Percentiles rank a stretch among this genome's conserved stretches.
Conservation (phyloP, 2,329 filamentous ascomycete genomes). For the Byssothecium circinans region DNA sequence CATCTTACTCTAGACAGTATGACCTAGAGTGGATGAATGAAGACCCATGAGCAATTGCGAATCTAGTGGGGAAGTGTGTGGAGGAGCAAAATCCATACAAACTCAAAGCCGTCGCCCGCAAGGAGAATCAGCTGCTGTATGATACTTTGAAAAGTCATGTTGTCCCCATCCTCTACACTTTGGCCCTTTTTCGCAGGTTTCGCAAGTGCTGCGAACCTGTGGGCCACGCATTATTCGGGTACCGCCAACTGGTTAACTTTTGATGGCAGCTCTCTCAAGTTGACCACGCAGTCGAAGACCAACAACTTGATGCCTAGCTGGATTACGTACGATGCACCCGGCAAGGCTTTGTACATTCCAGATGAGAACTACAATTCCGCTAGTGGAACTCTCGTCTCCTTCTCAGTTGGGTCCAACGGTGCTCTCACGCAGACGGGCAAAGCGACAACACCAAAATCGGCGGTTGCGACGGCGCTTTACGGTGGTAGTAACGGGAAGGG, state of each 20-base stretch:
- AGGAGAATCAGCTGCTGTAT: background rate
- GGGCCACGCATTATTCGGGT: conserved; percentile 35
- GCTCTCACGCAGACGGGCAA: conserved; percentile 25
- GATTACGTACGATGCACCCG: conserved; percentile 33
- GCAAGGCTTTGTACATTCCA: conserved; percentile 30
- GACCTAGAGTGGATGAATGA: conserved; percentile 1
- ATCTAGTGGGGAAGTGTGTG: conserved; percentile 2
- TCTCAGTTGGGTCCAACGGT: conserved; percentile 29
- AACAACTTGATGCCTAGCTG: conserved; percentile 32
- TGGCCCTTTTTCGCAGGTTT: conserved; percentile 28
- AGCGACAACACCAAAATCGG: conserved; percentile 25
- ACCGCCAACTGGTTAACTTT: conserved; percentile 33
- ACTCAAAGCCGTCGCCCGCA: conserved; percentile 2
- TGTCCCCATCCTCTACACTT: conserved; percentile 23
- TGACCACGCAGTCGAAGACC: conserved; percentile 21
- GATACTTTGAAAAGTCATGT: conserved; percentile 18
- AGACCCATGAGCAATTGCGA: conserved; percentile 5
- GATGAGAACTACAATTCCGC: conserved; percentile 28
- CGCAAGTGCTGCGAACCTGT: conserved; percentile 31
- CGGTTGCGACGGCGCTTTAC: conserved; percentile 31
- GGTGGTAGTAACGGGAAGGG: conserved; percentile 31
- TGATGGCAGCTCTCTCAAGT: conserved; percentile 23
- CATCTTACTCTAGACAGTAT: background rate
- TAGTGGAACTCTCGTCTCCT: conserved; percentile 22
- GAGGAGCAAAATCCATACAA: conserved; percentile 4